phyloP scores from a whole-genome alignment of 768 basidiomycete species.

The Collybiopsis confluens region DNA sequence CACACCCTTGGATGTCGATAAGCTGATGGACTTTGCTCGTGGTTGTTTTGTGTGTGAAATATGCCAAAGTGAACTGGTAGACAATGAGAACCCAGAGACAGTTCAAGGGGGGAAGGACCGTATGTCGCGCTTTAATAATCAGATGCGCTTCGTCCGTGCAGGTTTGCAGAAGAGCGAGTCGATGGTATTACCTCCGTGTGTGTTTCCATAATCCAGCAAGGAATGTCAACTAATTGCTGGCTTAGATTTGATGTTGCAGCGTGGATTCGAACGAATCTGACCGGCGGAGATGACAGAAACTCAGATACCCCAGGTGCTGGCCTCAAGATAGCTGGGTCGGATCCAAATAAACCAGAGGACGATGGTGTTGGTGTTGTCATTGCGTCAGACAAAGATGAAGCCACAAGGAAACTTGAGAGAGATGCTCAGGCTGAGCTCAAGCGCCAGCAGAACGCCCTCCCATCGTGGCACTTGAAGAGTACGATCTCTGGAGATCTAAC shows the following conservation, averaged over 20 bases:
- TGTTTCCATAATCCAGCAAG: conserved; percentile 12
- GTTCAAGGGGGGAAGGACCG: conserved; percentile 85
- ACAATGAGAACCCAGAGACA: conserved; percentile 88
- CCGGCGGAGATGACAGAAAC: conserved; percentile 59
- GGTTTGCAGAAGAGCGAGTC: conserved; percentile 86
- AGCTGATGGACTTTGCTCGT: conserved; percentile 67
- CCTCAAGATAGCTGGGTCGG: conserved; percentile 72
- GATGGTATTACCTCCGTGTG: conserved; percentile 80
- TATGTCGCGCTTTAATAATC: conserved; percentile 92
- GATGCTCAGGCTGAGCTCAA: conserved; percentile 82
- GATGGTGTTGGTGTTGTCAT: conserved; percentile 85
- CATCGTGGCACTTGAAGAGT: conserved; percentile 93
- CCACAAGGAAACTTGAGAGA: conserved; percentile 64
- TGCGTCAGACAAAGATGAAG: conserved; percentile 85
- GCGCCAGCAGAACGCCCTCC: conserved; percentile 85
- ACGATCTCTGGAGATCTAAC: conserved; percentile 93
- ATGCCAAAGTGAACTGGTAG: conserved; percentile 80
- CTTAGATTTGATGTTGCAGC: conserved; percentile 74
- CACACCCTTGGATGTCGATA: conserved; percentile 80
- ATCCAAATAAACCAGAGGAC: conserved; percentile 54
- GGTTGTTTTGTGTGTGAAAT: conserved; percentile 81
- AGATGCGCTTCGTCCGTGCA: conserved; percentile 84
- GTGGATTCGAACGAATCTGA: conserved; percentile 75
- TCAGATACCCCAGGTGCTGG: conserved; percentile 46
- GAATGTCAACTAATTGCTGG: conserved; percentile 6